Base-by-base conservation (phyloP, 768 basidiomycete species). In the Dendrothele bispora region DNA sequence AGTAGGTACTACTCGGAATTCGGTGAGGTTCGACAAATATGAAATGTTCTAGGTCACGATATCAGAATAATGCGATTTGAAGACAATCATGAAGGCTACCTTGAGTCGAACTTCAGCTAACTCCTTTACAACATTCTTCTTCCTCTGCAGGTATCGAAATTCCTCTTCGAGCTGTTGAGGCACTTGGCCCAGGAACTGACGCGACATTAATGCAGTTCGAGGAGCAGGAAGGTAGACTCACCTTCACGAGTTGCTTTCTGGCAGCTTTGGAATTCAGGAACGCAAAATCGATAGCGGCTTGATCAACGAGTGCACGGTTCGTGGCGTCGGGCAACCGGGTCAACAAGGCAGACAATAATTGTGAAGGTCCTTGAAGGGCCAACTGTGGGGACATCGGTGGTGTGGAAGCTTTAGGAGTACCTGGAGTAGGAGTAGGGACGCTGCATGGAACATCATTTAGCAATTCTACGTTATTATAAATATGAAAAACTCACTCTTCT, bases 181-280 rank as follows among this genome's bases (percentile, higher is more conserved):
- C 5, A 91, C 84, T 58, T 89, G 85, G 4, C 76, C 74, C 58
- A 98, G 75, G 59, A 89, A 91, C 90, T 94, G 54, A 32, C 49
- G n/a, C 21, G n/a, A 20, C 21, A 52, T 21, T 39, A 46, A 53
- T 46, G 36, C 14, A 10, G 20, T 12, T 25, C 25, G 21, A 40
- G 21, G 21, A 22, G 22, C 22, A n/a, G n/a, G n/a, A n/a, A n/a
- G n/a, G n/a, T n/a, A n/a, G n/a, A n/a, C 58, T 32, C 53, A 94
- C 95, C 79, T 85, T 94, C 55, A 91, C 75, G 32, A 98, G 77
- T 47, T 95, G 72, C 64, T 95, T 98, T 57, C 97, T 75, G 11
- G 95, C 91, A 18, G 95, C 93, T 64, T 98, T 98, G 35, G 93
- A 95, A 61, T 98, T 99, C 48, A 99, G 73, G 60, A 95, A 92